Evolutionary conservation across 1,284 basidiomycete genomes (phyloP).

Genomic region (Cryptococcus neoformans): DNA sequence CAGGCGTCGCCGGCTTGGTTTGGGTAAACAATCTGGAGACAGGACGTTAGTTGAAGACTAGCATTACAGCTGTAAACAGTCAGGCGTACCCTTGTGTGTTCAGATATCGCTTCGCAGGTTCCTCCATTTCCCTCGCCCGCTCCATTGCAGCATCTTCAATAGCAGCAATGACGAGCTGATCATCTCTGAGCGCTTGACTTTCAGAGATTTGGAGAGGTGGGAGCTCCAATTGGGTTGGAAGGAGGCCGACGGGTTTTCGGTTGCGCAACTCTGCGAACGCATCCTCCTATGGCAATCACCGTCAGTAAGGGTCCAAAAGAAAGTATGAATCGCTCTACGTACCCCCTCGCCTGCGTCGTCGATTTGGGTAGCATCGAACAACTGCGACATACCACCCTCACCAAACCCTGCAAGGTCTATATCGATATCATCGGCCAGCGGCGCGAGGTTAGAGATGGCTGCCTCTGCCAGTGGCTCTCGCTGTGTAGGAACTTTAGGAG

Average conservation of each 20-base stretch:
- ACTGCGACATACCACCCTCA: conserved; percentile 31
- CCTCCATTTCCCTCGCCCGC: conserved; percentile 4
- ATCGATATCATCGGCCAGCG: neutral
- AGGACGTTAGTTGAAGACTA: too few species aligned
- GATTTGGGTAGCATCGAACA: conserved; percentile 39
- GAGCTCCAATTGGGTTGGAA: conserved; percentile 19
- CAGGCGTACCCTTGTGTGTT: conserved; percentile 39
- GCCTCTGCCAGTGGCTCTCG: neutral
- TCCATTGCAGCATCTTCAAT: conserved; percentile 22
- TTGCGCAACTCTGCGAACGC: conserved; percentile 31
- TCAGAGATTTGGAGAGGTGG: conserved; percentile 37
- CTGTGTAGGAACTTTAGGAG: neutral
- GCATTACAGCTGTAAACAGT: neutral
- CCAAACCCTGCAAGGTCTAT: conserved; percentile 29
- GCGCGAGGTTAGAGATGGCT: neutral
- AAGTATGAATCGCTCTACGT: neutral
- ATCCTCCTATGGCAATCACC: conserved; percentile 16
- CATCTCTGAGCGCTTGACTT: conserved; percentile 39
- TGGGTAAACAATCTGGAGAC: conserved; percentile 40
- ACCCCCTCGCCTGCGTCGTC: neutral
- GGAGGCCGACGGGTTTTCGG: conserved; percentile 13
- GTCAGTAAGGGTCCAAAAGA: too few species aligned
- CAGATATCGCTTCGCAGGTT: conserved; percentile 30
- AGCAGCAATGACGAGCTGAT: conserved; percentile 38
- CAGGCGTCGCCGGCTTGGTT: conserved; percentile 24